These are phyloP conservation scores for Cucumis hystrix DNA, from an alignment of 306 rosid genomes.

Conservation along the genomic window DNA sequence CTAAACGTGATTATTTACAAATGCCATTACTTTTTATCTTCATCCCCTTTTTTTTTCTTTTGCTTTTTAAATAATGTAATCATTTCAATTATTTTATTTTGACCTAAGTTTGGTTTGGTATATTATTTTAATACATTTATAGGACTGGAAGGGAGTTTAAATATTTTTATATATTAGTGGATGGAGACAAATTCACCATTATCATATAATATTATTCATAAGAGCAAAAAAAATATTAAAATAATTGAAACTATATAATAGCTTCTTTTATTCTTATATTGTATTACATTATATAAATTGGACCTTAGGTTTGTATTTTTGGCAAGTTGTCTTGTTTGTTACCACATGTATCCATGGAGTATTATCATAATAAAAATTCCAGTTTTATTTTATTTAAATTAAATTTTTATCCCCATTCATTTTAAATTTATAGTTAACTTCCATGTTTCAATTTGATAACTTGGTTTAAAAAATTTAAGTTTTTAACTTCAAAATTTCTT, in stretches of 20 bases:
- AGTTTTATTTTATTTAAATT: too few relatives aligned
- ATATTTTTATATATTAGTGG: constrained; percentile 18
- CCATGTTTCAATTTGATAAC: too few relatives aligned
- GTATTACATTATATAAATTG: background rate
- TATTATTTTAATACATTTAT: constrained; percentile 17
- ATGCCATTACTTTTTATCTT: background rate
- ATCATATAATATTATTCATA: constrained; percentile 15
- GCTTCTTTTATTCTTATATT: background rate
- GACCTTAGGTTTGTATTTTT: background rate
- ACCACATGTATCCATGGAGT: background rate
- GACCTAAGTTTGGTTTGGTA: constrained; percentile 27
- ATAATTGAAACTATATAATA: background rate
- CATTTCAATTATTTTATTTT: constrained; percentile 21
- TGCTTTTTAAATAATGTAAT: constrained; percentile 10
- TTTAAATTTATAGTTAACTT: too few relatives aligned
- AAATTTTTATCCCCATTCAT: too few relatives aligned
- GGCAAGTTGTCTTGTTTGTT: background rate
- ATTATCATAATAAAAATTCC: too few relatives aligned
- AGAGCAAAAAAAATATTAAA: background rate
- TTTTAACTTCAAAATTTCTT: too few relatives aligned
- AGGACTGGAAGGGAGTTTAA: constrained; percentile 14
- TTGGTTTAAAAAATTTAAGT: too few relatives aligned
- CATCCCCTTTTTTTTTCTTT: too few relatives aligned
- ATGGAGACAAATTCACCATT: constrained; percentile 26
- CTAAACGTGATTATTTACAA: constrained; percentile 31